Base-by-base conservation (phyloP, 345 rosid genomes). In the Kandelia obovata region DNA sequence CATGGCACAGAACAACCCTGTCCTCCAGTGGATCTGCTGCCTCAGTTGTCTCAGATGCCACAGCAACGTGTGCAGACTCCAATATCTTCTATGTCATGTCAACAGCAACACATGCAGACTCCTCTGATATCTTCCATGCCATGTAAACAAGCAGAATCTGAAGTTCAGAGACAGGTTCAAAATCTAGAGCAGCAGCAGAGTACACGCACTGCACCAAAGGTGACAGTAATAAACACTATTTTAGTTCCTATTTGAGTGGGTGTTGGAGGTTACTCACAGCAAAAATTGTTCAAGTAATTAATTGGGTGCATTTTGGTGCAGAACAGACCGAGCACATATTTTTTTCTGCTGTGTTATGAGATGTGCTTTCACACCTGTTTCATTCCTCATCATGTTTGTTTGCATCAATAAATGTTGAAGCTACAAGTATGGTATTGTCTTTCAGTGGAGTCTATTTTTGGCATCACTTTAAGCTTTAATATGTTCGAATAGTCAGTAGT, bases 21-120 rank as follows among this genome's bases (percentile, higher is more conserved):
- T 72, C 79, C 81, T 68, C 73, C 75, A n/a, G 68, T 31, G 78
- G 77, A 74, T 67, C 47, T 72, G 26, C 77, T 81, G 21, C 53
- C 80, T 62, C 79, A 79, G 52, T 46, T 76, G 49, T 73, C 71
- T 58, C 83, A 73, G 66, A 43, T 70, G 43, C 73, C 88, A 53
- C 67, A 67, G 27, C 83, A 73, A 53, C 81, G 78, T 53, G 61
- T 35, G 64, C 82, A 78, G 53, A 73, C 74, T 68, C 74, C 79
- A 58, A 83, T 76, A 65, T 77, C 67, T 74, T 71, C 91, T 78
- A 70, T 73, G 58, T 15, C 77, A 75, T 71, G 82, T 69, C 83
- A 77, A 46, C 81, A 61, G 35, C 83, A 77, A 51, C 79, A 57
- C 74, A 15, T 69, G 69, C 68, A 53, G 81, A 58, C 63, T 71